These are phyloP conservation scores for Chlamydomonas asymmetrica DNA, from an alignment of 139 green algal species.

Conservation along the genomic window DNA sequence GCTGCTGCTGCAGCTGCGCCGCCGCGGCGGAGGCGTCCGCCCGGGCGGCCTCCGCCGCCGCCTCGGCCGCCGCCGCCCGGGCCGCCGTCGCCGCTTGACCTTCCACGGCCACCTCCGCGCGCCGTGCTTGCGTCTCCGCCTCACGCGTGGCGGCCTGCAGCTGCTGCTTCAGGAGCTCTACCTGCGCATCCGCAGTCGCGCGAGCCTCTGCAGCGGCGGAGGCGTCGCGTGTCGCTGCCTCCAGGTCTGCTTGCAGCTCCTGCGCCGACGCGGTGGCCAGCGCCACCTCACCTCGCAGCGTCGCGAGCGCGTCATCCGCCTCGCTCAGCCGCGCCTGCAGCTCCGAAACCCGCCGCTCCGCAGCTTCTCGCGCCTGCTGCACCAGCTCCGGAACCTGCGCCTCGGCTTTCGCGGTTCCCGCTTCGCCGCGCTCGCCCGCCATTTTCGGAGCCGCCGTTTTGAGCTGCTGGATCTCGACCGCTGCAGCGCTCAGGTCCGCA, in stretches of 20 bases:
- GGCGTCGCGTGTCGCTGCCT: background rate
- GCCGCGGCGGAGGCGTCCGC: too few species aligned
- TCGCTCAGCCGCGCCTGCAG: background rate
- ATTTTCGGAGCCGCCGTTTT: background rate
- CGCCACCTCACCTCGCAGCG: background rate
- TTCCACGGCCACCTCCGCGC: too few species aligned
- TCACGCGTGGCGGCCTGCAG: background rate
- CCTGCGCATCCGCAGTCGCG: background rate
- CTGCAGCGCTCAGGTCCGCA: background rate
- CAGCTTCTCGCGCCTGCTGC: background rate
- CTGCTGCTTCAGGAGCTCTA: too few species aligned
- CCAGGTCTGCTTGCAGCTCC: background rate
- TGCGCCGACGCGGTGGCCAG: background rate
- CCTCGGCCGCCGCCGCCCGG: too few species aligned
- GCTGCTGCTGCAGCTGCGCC: conserved; percentile 8
- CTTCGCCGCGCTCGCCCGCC: background rate
- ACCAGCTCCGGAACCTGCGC: background rate
- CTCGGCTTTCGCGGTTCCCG: background rate
- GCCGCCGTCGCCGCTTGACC: too few species aligned
- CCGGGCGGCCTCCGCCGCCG: too few species aligned
- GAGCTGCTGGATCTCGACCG: background rate
- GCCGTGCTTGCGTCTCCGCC: background rate
- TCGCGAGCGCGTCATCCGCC: background rate
- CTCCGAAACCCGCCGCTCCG: background rate
- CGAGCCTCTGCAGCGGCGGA: background rate